Percentiles rank a stretch among this genome's conserved stretches.
phyloP scores from a whole-genome alignment of 1,284 basidiomycete genomes.

The Boletus sp. region DNA sequence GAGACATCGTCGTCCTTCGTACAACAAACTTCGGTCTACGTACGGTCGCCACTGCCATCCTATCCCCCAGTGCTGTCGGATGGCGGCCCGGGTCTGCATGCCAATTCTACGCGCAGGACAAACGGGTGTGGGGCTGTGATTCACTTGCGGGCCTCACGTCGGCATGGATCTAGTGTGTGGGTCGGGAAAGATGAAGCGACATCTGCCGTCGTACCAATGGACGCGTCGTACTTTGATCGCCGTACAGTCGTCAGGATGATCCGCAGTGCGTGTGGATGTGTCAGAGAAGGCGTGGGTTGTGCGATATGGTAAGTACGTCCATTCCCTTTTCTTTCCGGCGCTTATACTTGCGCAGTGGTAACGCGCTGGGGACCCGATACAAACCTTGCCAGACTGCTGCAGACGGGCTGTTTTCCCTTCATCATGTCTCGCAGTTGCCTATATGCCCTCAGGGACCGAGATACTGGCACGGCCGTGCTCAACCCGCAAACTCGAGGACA shows the following conservation, averaged over 20 bases:
- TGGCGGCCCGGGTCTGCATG: conserved; percentile 16
- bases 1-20: conserved; percentile 10
- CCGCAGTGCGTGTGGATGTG: conserved; percentile 56
- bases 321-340: conserved; percentile 2
- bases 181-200: conserved; percentile 49
- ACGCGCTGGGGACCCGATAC: conserved; percentile 58
- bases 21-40: conserved; percentile 22
- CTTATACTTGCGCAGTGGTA: conserved; percentile 43
- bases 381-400: conserved; percentile 55
- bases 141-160: conserved; percentile 50
- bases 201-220: conserved; percentile 46
- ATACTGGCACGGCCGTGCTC: conserved; percentile 39
- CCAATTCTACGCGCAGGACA: conserved; percentile 19
- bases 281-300: conserved; percentile 62
- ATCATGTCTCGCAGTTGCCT: conserved; percentile 26
- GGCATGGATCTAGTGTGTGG: conserved; percentile 51
- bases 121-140: conserved; percentile 62
- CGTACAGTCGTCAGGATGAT: conserved; percentile 45
- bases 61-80: conserved; percentile 30
- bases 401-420: conserved; percentile 42
- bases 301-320: conserved; percentile 48
- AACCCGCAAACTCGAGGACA: conserved; percentile 15
- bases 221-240: conserved; percentile 51
- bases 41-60: conserved; percentile 38
- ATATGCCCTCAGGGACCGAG: conserved; percentile 42